Percentiles rank a stretch among this genome's conserved stretches.
Conservation (phyloP, 2,329 filamentous ascomycete genomes). For the Biscogniauxia sp. region DNA sequence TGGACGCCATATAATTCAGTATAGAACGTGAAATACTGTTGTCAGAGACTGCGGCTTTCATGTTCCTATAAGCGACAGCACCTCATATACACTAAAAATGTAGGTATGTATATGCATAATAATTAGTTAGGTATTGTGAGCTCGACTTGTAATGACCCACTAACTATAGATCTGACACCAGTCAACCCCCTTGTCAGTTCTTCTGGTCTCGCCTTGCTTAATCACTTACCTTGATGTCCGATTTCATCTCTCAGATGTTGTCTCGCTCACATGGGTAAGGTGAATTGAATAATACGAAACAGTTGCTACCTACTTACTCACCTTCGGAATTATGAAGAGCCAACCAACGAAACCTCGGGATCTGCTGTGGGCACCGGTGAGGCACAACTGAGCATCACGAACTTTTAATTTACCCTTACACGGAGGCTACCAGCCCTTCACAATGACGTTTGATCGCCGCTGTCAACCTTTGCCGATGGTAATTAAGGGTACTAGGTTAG, state of each 20-base stretch:
- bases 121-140: no score
- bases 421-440: not conserved
- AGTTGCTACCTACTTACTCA: not conserved
- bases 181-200: no score
- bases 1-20: no score
- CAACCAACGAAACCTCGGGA: not conserved
- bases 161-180: no score
- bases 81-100: no score
- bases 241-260: not conserved
- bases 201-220: no score
- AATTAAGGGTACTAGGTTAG: not conserved
- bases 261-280: not conserved
- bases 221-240: not conserved
- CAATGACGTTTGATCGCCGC: not conserved
- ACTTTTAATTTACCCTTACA: not conserved
- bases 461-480: not conserved
- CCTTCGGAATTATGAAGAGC: not conserved
- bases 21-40: no score
- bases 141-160: no score
- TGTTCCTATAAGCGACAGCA: no score
- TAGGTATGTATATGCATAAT: no score
- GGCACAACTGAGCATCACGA: not conserved
- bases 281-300: not conserved
- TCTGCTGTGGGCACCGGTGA: not conserved
- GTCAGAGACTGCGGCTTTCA: no score